Conservation (phyloP, 129 eudicot species). For the Rutidosis leptorrhynchoides region DNA sequence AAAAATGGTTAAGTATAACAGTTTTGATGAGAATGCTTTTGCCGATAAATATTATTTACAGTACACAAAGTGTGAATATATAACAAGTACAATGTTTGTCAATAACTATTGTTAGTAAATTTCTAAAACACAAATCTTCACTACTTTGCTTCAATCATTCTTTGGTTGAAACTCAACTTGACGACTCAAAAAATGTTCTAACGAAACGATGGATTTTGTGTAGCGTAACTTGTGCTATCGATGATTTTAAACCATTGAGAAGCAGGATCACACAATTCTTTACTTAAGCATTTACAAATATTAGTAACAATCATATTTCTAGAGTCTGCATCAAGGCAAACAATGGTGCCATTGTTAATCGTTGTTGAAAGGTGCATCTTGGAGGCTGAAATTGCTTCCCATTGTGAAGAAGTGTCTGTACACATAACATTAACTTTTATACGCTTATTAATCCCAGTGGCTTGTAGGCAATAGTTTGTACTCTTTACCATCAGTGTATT, state of each 20-base stretch:
- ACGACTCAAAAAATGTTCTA: no score
- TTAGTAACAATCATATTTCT: conserved; percentile 36
- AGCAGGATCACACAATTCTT: conserved; percentile 60
- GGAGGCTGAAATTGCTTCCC: conserved; percentile 72
- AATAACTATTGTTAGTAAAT: no score
- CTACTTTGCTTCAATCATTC: no score
- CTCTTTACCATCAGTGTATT: conserved; percentile 45
- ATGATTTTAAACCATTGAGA: conserved; percentile 89
- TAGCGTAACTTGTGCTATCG: conserved; percentile 37
- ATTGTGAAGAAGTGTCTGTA: conserved; percentile 27
- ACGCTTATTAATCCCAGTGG: conserved; percentile 31
- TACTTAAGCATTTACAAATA: conserved; percentile 55
- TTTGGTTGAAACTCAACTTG: no score
- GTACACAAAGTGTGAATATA: no score
- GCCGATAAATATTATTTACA: no score
- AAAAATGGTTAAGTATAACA: no score
- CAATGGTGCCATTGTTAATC: conserved; percentile 34
- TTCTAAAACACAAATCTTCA: no score
- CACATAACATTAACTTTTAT: conserved; percentile 40
- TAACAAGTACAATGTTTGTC: no score
- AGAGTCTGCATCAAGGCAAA: no score
- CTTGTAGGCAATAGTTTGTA: conserved; percentile 54
- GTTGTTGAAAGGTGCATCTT: conserved; percentile 68
- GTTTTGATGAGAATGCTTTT: no score
- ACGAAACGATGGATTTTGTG: background rate